Evolutionary conservation across 257 asterid genomes (phyloP).

Genomic region (Lycium ferocissimum): DNA sequence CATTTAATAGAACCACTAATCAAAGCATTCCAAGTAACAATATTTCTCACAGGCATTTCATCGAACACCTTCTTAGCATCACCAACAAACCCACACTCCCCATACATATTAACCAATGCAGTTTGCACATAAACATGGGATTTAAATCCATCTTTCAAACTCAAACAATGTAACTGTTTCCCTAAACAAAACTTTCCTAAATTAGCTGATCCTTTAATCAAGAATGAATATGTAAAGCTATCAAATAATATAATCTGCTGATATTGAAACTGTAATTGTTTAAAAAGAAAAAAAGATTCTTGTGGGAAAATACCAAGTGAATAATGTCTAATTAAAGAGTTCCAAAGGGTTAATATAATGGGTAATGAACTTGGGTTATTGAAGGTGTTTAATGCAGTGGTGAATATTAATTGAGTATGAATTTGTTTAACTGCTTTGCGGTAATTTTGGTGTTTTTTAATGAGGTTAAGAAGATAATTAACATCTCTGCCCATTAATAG

Average conservation of each 20-base stretch:
- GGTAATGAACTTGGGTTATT: constrained; percentile 23
- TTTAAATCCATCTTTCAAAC: constrained; percentile 52
- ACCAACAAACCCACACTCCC: constrained; percentile 48
- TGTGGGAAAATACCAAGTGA: constrained; percentile 56
- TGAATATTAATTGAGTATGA: constrained; percentile 39
- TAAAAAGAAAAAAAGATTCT: constrained; percentile 58
- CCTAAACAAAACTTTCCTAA: constrained; percentile 39
- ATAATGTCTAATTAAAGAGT: constrained; percentile 65
- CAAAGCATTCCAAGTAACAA: constrained; percentile 79
- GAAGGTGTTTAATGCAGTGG: constrained; percentile 37
- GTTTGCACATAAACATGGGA: constrained; percentile 66
- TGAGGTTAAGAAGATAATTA: constrained; percentile 28
- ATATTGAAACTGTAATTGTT: constrained; percentile 40
- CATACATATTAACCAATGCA: constrained; percentile 71
- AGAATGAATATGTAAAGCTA: constrained; percentile 71
- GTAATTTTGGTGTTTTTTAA: constrained; percentile 30
- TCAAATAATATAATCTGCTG: constrained; percentile 43
- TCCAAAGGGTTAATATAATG: constrained; percentile 53
- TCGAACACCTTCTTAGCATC: constrained; percentile 65
- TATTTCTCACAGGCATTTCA: constrained; percentile 63
- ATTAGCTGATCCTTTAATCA: constrained; percentile 63
- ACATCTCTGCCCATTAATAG: constrained; percentile 25
- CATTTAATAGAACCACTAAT: constrained; percentile 65
- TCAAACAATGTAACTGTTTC: constrained; percentile 54
- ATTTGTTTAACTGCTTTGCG: constrained; percentile 38